phyloP scores from a whole-genome alignment of 305 asterid genomes.

The Rubia peregrina region DNA sequence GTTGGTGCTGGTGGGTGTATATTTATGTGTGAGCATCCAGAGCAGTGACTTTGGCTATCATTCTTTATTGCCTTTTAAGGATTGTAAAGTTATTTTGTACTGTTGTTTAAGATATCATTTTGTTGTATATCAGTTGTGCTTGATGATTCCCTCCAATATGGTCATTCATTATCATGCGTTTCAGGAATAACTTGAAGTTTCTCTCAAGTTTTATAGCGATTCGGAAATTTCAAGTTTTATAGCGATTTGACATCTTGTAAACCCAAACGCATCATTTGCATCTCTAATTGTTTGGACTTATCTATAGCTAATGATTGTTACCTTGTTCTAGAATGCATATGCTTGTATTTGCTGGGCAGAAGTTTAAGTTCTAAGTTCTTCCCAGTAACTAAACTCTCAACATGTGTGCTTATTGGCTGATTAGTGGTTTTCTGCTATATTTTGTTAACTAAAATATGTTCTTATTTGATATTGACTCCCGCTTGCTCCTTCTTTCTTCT shows the following conservation, averaged over 20 bases:
- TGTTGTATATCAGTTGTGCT: background rate
- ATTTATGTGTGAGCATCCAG: background rate
- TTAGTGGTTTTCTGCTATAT: background rate
- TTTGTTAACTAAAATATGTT: background rate
- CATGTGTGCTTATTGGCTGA: background rate
- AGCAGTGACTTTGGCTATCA: background rate
- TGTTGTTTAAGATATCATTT: background rate
- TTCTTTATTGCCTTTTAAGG: background rate
- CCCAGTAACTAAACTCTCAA: background rate
- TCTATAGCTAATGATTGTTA: background rate
- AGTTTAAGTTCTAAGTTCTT: background rate
- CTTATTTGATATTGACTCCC: background rate
- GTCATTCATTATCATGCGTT: background rate
- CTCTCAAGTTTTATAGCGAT: background rate
- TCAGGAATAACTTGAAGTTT: background rate
- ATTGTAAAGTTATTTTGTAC: background rate
- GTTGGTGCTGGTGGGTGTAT: background rate
- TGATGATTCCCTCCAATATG: background rate
- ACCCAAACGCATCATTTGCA: background rate
- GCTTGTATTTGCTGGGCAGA: too few species aligned
- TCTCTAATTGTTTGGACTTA: background rate
- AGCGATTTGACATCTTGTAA: background rate
- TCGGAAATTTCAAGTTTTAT: background rate
- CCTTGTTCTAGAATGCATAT: background rate
- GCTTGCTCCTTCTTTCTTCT: background rate